A percentile compares a stretch with the other conserved stretches of the same genome.
Conservation (phyloP, 441 rosid genomes). For the Gossypium davidsonii region DNA sequence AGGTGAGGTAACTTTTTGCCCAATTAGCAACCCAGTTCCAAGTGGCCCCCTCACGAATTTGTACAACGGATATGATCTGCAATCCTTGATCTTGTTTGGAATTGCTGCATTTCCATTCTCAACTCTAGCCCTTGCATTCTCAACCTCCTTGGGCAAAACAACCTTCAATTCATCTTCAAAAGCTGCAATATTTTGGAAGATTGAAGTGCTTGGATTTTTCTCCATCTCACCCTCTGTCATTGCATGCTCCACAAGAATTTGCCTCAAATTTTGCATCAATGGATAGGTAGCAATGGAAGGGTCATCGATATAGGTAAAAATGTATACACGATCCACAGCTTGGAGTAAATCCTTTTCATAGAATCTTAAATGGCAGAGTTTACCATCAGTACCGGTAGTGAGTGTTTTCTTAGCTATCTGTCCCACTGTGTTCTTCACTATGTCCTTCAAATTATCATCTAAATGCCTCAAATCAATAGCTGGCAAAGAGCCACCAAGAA, state of each 20-base stretch:
- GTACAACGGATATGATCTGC: slow-evolving; percentile 52
- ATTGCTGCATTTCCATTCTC: slow-evolving; percentile 35
- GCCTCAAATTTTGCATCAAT: slow-evolving; percentile 55
- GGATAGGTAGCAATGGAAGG: slow-evolving; percentile 52
- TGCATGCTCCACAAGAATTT: slow-evolving; percentile 51
- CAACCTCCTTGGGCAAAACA: slow-evolving; percentile 46
- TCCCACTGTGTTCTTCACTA: slow-evolving; percentile 45
- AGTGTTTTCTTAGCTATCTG: slow-evolving; percentile 41
- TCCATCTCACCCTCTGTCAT: slow-evolving; percentile 44
- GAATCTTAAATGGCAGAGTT: slow-evolving; percentile 53
- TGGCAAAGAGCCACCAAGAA: slow-evolving; percentile 60
- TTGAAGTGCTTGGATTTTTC: slow-evolving; percentile 35
- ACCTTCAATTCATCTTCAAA: slow-evolving; percentile 47
- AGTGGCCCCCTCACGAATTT: slow-evolving; percentile 46
- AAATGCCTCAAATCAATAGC: slow-evolving; percentile 55
- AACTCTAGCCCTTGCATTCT: slow-evolving; percentile 25
- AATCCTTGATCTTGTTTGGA: slow-evolving; percentile 44
- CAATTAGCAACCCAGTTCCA: slow-evolving; percentile 35
- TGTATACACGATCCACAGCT: slow-evolving; percentile 40
- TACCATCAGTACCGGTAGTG: slow-evolving; percentile 37
- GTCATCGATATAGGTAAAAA: slow-evolving; percentile 48
- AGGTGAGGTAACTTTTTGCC: slow-evolving; percentile 39
- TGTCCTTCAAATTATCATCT: slow-evolving; percentile 45
- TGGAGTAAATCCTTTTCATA: slow-evolving; percentile 56
- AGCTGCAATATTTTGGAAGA: slow-evolving; percentile 44